These are phyloP conservation scores for Sarocladiaceae sp. DNA, from an alignment of 2,329 filamentous ascomycete species.

Conservation along the genomic window DNA sequence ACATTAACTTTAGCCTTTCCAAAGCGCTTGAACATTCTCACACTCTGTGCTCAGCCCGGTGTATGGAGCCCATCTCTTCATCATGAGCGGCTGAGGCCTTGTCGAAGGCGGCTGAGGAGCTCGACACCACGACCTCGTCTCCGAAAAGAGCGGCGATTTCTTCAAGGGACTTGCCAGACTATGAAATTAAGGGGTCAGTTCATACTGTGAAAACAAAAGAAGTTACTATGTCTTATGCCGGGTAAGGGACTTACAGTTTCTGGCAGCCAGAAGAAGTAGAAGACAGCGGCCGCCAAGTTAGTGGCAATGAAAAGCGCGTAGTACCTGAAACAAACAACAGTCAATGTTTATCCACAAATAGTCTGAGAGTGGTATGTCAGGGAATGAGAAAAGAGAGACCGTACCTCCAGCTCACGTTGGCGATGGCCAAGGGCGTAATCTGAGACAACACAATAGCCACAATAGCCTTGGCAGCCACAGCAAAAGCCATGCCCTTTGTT, in stretches of 20 bases:
- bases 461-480: constrained; percentile 21
- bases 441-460: constrained; percentile 25
- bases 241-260: constrained; percentile 19
- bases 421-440: constrained; percentile 22
- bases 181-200: too few relatives aligned
- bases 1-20: too few relatives aligned
- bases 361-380: too few relatives aligned
- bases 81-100: too few relatives aligned
- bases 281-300: constrained; percentile 20
- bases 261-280: constrained; percentile 27
- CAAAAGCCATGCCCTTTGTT: constrained; percentile 18
- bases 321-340: constrained; percentile 11
- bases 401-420: constrained; percentile 18
- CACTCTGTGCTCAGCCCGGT: too few relatives aligned
- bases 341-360: not conserved
- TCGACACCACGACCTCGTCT: too few relatives aligned
- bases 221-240: not conserved
- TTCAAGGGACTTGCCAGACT: constrained; percentile 17
- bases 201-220: too few relatives aligned
- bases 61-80: too few relatives aligned
- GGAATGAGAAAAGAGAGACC: too few relatives aligned
- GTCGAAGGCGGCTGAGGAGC: too few relatives aligned
- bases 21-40: too few relatives aligned
- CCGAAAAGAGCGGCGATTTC: too few relatives aligned
- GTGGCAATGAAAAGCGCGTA: constrained; percentile 25